Conservation (phyloP, 257 asterid genomes). For the Jacaranda mimosifolia region DNA sequence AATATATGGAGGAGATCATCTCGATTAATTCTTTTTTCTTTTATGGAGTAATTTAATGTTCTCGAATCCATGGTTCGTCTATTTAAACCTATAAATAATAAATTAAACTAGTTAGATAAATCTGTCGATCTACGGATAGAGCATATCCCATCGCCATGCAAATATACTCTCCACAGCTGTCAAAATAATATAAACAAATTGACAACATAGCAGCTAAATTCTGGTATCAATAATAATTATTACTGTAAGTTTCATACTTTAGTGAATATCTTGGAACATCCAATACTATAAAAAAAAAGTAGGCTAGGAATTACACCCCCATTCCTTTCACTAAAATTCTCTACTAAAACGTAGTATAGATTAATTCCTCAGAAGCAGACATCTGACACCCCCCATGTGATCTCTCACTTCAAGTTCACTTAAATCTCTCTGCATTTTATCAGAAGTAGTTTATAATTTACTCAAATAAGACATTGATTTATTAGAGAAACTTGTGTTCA, state of each 20-base stretch:
- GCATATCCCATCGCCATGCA: slow-evolving; percentile 41
- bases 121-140: slow-evolving; percentile 25
- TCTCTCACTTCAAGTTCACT: slow-evolving; percentile 41
- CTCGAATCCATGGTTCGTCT: not conserved
- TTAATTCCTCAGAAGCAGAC: slow-evolving; percentile 43
- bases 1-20: too few relatives aligned
- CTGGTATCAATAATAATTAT: slow-evolving; percentile 48
- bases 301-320: slow-evolving; percentile 49
- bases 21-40: not conserved
- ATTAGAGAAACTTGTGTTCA: too few relatives aligned
- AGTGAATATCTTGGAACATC: slow-evolving; percentile 55
- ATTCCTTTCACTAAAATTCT: slow-evolving; percentile 49
- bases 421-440: slow-evolving; percentile 53
- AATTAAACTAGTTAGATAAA: not conserved
- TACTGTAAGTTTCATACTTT: slow-evolving; percentile 43
- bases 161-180: slow-evolving; percentile 48
- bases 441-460: slow-evolving; percentile 53
- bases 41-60: not conserved
- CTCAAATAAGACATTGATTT: slow-evolving; percentile 60
- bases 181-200: slow-evolving; percentile 32
- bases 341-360: not conserved
- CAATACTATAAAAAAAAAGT: slow-evolving; percentile 50
- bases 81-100: not conserved
- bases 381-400: slow-evolving; percentile 69
- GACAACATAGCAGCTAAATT: slow-evolving; percentile 43